Percentiles rank a stretch among this genome's conserved stretches.
phyloP scores from a whole-genome alignment of 805 yeast genomes.

The Barnettozyma sp. region DNA sequence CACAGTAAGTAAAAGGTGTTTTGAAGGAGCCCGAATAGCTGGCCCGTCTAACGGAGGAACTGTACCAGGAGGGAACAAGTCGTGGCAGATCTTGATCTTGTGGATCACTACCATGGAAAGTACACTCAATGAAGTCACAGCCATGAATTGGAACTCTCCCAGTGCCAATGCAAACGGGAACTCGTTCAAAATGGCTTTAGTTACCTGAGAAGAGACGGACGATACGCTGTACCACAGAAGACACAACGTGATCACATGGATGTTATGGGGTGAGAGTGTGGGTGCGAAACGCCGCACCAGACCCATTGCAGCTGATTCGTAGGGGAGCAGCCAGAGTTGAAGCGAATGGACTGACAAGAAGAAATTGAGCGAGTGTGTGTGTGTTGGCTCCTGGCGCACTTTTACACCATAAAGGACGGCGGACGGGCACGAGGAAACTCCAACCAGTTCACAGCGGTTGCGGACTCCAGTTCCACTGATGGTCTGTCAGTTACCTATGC shows the following conservation, averaged over 20 bases:
- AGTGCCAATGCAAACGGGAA: conserved; percentile 57
- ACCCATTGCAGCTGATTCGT: not conserved
- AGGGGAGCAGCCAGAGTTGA: not conserved
- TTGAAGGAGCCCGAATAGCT: conserved; percentile 29
- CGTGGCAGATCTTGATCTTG: conserved; percentile 26
- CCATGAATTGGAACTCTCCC: conserved; percentile 56
- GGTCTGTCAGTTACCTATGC: too few relatives aligned
- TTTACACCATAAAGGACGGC: too few relatives aligned
- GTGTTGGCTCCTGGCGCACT: too few relatives aligned
- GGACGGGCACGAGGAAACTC: too few relatives aligned
- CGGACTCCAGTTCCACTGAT: too few relatives aligned
- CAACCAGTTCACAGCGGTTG: too few relatives aligned
- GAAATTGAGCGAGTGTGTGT: too few relatives aligned
- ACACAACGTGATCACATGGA: conserved; percentile 29
- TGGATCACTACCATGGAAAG: conserved; percentile 32
- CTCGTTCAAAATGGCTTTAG: conserved; percentile 46
- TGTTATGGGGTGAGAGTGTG: conserved; percentile 3
- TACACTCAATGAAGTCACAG: conserved; percentile 40
- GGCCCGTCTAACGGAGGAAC: conserved; percentile 34
- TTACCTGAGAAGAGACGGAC: conserved; percentile 57
- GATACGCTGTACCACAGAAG: conserved; percentile 56
- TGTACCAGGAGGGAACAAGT: conserved; percentile 46
- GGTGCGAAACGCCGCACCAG: conserved; percentile 1
- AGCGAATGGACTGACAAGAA: not conserved
- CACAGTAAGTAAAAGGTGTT: conserved; percentile 39